A percentile compares a stretch with the other conserved stretches of the same genome.
phyloP scores from a whole-genome alignment of 2,329 filamentous ascomycete genomes.

The Sclerotinia trifoliorum region DNA sequence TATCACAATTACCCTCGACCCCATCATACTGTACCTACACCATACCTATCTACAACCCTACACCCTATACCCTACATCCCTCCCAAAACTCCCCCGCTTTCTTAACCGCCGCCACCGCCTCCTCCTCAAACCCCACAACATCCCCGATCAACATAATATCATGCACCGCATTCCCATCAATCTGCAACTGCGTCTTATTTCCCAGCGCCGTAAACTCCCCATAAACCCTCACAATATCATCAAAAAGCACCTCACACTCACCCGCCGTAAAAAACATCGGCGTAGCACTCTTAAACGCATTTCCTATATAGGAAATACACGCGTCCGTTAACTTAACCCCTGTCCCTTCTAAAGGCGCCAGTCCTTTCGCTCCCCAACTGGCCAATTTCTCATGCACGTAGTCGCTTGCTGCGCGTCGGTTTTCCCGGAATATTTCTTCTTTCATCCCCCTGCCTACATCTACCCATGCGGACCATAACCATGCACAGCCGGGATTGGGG shows the following conservation, averaged over 20 bases:
- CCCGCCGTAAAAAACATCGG: constrained; percentile 47
- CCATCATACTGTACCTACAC: too few species aligned
- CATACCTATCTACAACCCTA: too few species aligned
- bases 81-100: constrained; percentile 21
- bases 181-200: constrained; percentile 44
- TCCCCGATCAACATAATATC: constrained; percentile 47
- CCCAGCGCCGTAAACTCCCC: constrained; percentile 43
- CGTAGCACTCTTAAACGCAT: constrained; percentile 43
- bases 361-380: constrained; percentile 45
- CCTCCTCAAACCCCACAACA: constrained; percentile 45
- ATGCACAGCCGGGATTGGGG: constrained; percentile 41
- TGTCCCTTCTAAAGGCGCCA: constrained; percentile 31
- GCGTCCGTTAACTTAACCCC: constrained; percentile 37
- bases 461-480: constrained; percentile 48
- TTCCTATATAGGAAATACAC: constrained; percentile 43
- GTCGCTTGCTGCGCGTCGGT: constrained; percentile 41
- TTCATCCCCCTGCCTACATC: constrained; percentile 37
- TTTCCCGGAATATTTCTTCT: constrained; percentile 32
- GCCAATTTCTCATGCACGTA: constrained; percentile 44
- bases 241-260: constrained; percentile 44
- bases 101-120: constrained; percentile 32
- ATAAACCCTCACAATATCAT: constrained; percentile 43
- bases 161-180: constrained; percentile 46
- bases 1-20: too few species aligned
- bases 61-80: background rate